phyloP scores from a whole-genome alignment of 768 basidiomycete genomes.

The Termitomyces sp. region DNA sequence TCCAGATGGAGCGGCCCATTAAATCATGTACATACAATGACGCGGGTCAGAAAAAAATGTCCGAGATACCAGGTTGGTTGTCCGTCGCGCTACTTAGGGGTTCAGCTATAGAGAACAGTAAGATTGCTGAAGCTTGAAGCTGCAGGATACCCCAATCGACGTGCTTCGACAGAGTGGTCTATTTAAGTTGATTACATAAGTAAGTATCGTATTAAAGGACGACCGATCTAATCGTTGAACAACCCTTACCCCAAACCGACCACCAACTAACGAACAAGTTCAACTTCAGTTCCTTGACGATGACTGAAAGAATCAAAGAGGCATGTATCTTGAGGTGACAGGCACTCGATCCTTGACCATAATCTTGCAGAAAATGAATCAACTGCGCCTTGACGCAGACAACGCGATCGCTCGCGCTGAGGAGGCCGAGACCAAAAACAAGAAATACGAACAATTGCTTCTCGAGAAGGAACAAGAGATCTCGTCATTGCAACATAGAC shows the following conservation, averaged over 20 bases:
- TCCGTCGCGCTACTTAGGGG: too few relatives aligned
- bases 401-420: constrained; percentile 79
- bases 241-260: constrained; percentile 21
- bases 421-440: constrained; percentile 79
- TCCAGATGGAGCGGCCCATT: too few relatives aligned
- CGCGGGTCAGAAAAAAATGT: too few relatives aligned
- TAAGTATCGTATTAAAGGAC: constrained; percentile 6
- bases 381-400: constrained; percentile 85
- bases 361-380: constrained; percentile 67
- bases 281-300: constrained; percentile 20
- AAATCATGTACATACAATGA: too few relatives aligned
- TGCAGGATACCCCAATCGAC: too few relatives aligned
- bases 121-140: too few relatives aligned
- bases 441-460: constrained; percentile 67
- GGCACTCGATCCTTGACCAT: neutral
- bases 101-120: too few relatives aligned
- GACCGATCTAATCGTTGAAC: constrained; percentile 32
- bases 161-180: too few relatives aligned
- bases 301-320: constrained; percentile 53
- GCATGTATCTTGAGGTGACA: constrained; percentile 21
- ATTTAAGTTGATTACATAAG: constrained; percentile 18
- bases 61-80: too few relatives aligned
- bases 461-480: constrained; percentile 87
- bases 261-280: neutral
- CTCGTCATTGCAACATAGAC: constrained; percentile 70